These are phyloP conservation scores for Pascua guehoae DNA, from an alignment of 1,284 basidiomycete species.

Conservation along the genomic window DNA sequence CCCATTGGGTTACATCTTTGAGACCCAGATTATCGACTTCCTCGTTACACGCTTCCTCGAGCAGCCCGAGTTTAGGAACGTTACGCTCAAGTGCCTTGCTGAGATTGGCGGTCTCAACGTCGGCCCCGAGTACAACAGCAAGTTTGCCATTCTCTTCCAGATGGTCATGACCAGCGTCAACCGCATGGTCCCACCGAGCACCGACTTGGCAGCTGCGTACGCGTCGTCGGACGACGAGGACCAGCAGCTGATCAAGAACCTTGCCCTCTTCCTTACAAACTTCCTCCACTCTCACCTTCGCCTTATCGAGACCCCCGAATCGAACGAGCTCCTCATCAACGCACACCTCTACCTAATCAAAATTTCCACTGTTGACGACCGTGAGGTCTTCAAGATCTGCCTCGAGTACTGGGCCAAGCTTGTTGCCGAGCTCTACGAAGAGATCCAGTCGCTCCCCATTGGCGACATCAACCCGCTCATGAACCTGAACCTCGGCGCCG, in stretches of 20 bases:
- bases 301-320: conserved; percentile 84
- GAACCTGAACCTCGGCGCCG: conserved; percentile 74
- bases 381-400: conserved; percentile 99
- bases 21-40: conserved; percentile 95
- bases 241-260: conserved; percentile 95
- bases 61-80: conserved; percentile 93
- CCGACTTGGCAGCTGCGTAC: conserved; percentile 76
- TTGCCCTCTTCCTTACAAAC: conserved; percentile 94
- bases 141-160: conserved; percentile 96
- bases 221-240: conserved; percentile 85
- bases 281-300: conserved; percentile 90
- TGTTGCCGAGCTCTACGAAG: conserved; percentile 97
- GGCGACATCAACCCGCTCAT: conserved; percentile 91
- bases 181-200: conserved; percentile 94
- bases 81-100: conserved; percentile 95
- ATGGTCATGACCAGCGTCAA: conserved; percentile 98
- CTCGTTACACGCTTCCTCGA: conserved; percentile 94
- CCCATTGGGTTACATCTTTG: conserved; percentile 97
- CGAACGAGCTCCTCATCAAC: conserved; percentile 90
- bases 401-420: conserved; percentile 98
- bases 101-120: conserved; percentile 93
- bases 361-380: conserved; percentile 95
- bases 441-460: conserved; percentile 72
- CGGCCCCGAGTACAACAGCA: conserved; percentile 96
- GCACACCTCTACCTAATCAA: conserved; percentile 99